Conservation (phyloP, 768 basidiomycete species). For the Boletus pseudo-olivaceus region DNA sequence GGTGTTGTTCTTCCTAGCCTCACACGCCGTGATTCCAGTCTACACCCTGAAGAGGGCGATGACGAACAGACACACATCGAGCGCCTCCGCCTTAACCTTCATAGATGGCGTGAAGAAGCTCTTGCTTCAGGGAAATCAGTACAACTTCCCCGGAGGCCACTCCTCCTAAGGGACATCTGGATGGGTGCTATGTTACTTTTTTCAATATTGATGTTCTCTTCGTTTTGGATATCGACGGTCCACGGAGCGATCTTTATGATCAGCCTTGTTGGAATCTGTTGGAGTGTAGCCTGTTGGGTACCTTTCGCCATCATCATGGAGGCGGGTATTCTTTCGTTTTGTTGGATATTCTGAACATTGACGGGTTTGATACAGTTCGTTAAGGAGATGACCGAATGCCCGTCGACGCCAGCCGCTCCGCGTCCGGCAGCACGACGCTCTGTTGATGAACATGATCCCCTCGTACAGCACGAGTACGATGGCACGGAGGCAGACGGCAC, state of each 20-base stretch:
- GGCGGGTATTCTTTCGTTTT: conserved; percentile 51
- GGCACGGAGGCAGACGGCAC: conserved; percentile 42
- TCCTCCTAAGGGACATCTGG: conserved; percentile 93
- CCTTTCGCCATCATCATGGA: conserved; percentile 99
- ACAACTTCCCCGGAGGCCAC: conserved; percentile 81
- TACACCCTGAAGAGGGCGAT: conserved; percentile 64
- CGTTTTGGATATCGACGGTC: conserved; percentile 83
- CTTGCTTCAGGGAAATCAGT: conserved; percentile 69
- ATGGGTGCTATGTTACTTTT: conserved; percentile 82
- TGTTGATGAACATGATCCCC: conserved; percentile 44
- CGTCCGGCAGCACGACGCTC: conserved; percentile 30
- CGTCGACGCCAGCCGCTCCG: conserved; percentile 12
- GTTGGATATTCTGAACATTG: background rate
- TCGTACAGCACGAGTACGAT: conserved; percentile 50
- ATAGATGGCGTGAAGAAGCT: conserved; percentile 83
- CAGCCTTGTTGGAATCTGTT: conserved; percentile 85
- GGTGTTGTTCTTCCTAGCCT: conserved; percentile 80
- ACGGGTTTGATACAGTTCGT: conserved; percentile 47
- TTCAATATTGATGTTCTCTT: conserved; percentile 71
- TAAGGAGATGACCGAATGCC: conserved; percentile 59
- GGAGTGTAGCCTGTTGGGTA: conserved; percentile 98
- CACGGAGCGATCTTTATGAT: conserved; percentile 75
- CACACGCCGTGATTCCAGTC: conserved; percentile 73
- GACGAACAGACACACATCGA: conserved; percentile 73
- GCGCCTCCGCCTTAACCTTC: conserved; percentile 67